phyloP scores from a whole-genome alignment of 805 yeast species.

The Saturnispora serradocipensis region DNA sequence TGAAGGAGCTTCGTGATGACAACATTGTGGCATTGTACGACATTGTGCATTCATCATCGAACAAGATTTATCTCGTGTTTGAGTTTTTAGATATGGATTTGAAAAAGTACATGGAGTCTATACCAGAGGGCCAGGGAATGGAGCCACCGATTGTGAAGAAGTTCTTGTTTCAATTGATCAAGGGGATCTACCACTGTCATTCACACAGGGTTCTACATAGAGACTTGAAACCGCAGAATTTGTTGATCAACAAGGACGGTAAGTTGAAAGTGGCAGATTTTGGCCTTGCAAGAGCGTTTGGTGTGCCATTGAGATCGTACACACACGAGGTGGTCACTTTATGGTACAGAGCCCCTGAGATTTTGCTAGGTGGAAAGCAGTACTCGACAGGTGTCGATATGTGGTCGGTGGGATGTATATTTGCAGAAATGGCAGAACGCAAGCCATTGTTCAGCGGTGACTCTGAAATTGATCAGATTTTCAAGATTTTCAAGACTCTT shows the following conservation, averaged over 20 bases:
- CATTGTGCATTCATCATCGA: slow-evolving; percentile 90
- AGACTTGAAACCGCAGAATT: slow-evolving; percentile 93
- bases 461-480: slow-evolving; percentile 94
- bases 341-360: slow-evolving; percentile 98
- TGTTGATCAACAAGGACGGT: slow-evolving; percentile 91
- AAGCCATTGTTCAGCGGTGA: slow-evolving; percentile 96
- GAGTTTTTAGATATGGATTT: slow-evolving; percentile 91
- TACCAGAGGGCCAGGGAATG: slow-evolving; percentile 82
- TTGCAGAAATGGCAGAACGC: slow-evolving; percentile 96
- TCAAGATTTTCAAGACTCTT: slow-evolving; percentile 80
- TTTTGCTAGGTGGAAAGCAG: slow-evolving; percentile 90
- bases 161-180: slow-evolving; percentile 84
- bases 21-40: slow-evolving; percentile 87
- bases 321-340: slow-evolving; percentile 97
- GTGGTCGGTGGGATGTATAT: slow-evolving; percentile 98
- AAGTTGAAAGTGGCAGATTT: slow-evolving; percentile 86
- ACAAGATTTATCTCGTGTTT: slow-evolving; percentile 85
- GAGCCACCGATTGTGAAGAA: slow-evolving; percentile 87
- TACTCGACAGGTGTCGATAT: slow-evolving; percentile 97
- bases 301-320: slow-evolving; percentile 92
- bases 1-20: slow-evolving; percentile 89
- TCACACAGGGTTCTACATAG: slow-evolving; percentile 90
- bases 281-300: slow-evolving; percentile 94
- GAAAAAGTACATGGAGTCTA: slow-evolving; percentile 93
- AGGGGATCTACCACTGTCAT: slow-evolving; percentile 90